Evolutionary conservation across 192 early-diverging fungal genomes (phyloP).

Genomic region (Dissophora ornata): DNA sequence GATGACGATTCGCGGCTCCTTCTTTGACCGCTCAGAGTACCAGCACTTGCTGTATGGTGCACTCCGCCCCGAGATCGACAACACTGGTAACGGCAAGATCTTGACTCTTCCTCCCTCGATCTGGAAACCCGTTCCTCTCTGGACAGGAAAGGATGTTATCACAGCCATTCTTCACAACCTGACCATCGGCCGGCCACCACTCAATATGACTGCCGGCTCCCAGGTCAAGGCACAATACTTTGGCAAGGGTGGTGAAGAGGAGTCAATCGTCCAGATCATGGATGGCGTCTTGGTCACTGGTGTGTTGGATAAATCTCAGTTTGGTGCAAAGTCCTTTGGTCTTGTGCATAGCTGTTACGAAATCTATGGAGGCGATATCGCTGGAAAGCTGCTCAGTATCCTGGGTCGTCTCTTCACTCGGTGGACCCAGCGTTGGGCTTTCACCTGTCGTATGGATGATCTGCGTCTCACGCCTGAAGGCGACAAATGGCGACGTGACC

Average conservation of each 20-base stretch:
- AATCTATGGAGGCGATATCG: conserved; percentile 88
- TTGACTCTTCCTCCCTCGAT: conserved; percentile 89
- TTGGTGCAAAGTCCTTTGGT: conserved; percentile 92
- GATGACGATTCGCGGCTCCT: conserved; percentile 88
- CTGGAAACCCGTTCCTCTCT: conserved; percentile 84
- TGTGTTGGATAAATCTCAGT: conserved; percentile 97
- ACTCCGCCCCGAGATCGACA: conserved; percentile 80
- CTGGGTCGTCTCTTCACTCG: conserved; percentile 91
- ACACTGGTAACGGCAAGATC: conserved; percentile 79
- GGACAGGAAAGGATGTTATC: conserved; percentile 99
- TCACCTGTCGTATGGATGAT: conserved; percentile 99
- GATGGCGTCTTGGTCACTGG: conserved; percentile 92
- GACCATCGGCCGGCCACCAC: conserved; percentile 75
- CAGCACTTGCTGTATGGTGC: conserved; percentile 94
- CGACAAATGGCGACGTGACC: conserved; percentile 76
- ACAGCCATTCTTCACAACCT: conserved; percentile 95
- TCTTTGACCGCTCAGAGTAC: conserved; percentile 90
- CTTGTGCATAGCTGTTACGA: conserved; percentile 97
- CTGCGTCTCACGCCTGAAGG: conserved; percentile 87
- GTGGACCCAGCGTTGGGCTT: conserved; percentile 90
- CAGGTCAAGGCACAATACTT: conserved; percentile 89
- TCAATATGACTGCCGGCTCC: conserved; percentile 91
- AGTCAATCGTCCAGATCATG: conserved; percentile 87
- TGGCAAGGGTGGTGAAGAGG: conserved; percentile 82
- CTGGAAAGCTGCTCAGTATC: conserved; percentile 91